Evolutionary conservation across 805 yeast genomes (phyloP).

Genomic region (Sungouiella thailandica): DNA sequence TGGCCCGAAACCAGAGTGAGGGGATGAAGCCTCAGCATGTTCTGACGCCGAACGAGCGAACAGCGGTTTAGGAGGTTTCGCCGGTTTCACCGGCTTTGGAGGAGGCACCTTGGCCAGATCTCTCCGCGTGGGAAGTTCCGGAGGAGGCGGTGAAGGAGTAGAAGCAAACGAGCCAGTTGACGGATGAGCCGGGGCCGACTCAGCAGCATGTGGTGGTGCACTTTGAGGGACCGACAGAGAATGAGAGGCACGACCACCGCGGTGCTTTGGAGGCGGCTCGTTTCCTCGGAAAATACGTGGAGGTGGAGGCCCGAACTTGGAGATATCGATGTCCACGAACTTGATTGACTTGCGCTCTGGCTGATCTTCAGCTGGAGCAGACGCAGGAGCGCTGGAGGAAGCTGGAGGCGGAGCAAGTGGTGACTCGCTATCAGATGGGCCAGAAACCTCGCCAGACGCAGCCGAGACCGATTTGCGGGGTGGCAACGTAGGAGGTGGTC

Average conservation of each 20-base stretch:
- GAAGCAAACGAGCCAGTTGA: conserved; percentile 2
- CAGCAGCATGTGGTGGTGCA: too few species aligned
- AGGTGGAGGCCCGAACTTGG: conserved; percentile 43
- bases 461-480: not conserved
- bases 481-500: conserved; percentile 1
- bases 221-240: too few species aligned
- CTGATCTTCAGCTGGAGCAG: not conserved
- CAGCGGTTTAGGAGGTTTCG: conserved; percentile 10
- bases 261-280: not conserved
- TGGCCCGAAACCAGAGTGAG: too few species aligned
- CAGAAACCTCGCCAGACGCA: too few species aligned
- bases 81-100: conserved; percentile 36
- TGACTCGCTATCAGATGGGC: not conserved
- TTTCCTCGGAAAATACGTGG: conserved; percentile 22
- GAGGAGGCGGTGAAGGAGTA: conserved; percentile 2
- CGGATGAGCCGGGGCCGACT: not conserved
- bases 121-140: conserved; percentile 2
- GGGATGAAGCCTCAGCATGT: too few species aligned
- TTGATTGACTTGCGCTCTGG: conserved; percentile 10
- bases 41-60: too few species aligned
- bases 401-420: conserved; percentile 5
- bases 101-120: conserved; percentile 29
- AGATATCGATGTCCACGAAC: conserved; percentile 29
- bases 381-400: not conserved
- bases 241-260: too few species aligned